Percentiles rank a stretch among this genome's conserved stretches.
These are phyloP conservation scores for Camelina hispida DNA, from an alignment of 345 rosid species.

Conservation along the genomic window DNA sequence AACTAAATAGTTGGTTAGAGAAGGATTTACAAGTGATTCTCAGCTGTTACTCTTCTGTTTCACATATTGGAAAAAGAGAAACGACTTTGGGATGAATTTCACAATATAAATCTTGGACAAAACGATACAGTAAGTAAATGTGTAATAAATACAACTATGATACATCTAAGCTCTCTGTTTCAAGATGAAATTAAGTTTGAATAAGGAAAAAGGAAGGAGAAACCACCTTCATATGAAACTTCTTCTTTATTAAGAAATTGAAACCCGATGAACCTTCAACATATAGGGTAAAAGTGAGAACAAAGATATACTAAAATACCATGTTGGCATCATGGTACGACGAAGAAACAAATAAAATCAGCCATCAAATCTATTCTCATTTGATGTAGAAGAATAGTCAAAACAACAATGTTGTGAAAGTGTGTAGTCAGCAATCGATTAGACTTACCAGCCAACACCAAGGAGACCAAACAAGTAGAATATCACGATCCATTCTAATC, in stretches of 20 bases:
- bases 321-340: slow-evolving; percentile 16
- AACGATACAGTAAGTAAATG: slow-evolving; percentile 9
- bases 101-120: not conserved
- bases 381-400: slow-evolving; percentile 7
- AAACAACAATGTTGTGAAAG: slow-evolving; percentile 7
- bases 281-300: slow-evolving; percentile 24
- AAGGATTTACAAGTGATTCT: slow-evolving; percentile 22
- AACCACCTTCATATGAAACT: slow-evolving; percentile 56
- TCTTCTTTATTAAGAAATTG: slow-evolving; percentile 59
- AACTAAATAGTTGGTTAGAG: slow-evolving; percentile 4
- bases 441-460: slow-evolving; percentile 82
- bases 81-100: slow-evolving; percentile 12
- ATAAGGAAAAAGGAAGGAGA: slow-evolving; percentile 27
- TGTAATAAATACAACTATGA: slow-evolving; percentile 6
- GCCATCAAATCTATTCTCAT: slow-evolving; percentile 11
- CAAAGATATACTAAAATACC: slow-evolving; percentile 18
- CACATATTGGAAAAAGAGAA: not conserved
- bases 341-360: not conserved
- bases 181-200: slow-evolving; percentile 6
- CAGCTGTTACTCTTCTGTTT: slow-evolving; percentile 13
- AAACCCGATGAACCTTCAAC: slow-evolving; percentile 80
- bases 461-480: slow-evolving; percentile 76
- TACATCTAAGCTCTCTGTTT: slow-evolving; percentile 23
- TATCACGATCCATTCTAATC: no score
- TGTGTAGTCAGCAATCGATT: slow-evolving; percentile 9